Percentiles rank a stretch among this genome's conserved stretches.
Evolutionary conservation across 2,329 filamentous ascomycete species (phyloP).

Genomic region (Aspergillus pseudoglaucus): DNA sequence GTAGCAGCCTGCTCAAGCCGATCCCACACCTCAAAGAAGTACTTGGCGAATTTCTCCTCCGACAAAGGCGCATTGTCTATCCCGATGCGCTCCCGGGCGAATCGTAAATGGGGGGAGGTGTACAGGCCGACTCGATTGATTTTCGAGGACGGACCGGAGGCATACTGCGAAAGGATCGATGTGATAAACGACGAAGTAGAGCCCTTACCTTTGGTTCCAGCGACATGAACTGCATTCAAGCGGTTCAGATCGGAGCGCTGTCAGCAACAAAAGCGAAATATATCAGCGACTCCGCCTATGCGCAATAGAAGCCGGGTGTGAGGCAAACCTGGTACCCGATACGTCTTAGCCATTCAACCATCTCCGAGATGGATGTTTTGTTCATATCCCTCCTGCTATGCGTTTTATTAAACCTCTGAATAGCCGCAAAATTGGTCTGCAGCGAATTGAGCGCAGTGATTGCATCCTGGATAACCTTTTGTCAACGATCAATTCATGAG

Average conservation of each 20-base stretch:
- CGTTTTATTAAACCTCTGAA: conserved; percentile 66
- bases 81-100: conserved; percentile 76
- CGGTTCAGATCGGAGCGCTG: conserved; percentile 57
- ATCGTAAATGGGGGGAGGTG: conserved; percentile 78
- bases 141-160: conserved; percentile 25
- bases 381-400: conserved; percentile 65
- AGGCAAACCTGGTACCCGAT: conserved; percentile 65
- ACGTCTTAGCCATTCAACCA: conserved; percentile 67
- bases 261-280: not conserved
- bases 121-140: conserved; percentile 65
- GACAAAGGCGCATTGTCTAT: conserved; percentile 67
- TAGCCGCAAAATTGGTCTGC: conserved; percentile 69
- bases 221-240: conserved; percentile 69
- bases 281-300: not conserved
- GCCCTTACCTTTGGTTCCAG: conserved; percentile 92
- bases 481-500: conserved; percentile 9
- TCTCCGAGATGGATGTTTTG: conserved; percentile 70
- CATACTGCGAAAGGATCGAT: conserved; percentile 64
- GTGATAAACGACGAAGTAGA: conserved; percentile 80
- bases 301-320: conserved; percentile 1
- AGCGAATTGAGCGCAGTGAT: conserved; percentile 68
- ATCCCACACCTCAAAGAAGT: conserved; percentile 84
- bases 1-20: conserved; percentile 50
- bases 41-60: conserved; percentile 62
- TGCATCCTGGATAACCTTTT: conserved; percentile 50